phyloP scores from a whole-genome alignment of 257 asterid genomes.

The Petrea volubilis region DNA sequence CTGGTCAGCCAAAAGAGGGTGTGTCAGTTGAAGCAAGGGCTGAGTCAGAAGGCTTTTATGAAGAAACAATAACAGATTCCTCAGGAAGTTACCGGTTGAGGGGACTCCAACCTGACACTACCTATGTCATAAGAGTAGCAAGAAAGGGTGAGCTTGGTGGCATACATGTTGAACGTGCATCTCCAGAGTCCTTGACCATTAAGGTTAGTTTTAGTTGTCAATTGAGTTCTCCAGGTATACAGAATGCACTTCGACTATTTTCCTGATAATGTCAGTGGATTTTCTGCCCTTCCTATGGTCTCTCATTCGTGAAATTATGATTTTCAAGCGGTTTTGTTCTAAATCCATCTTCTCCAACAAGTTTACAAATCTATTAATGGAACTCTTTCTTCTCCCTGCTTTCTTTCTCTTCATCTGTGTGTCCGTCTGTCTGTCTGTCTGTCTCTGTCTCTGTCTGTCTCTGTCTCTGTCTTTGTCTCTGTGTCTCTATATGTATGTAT shows the following conservation, averaged over 20 bases:
- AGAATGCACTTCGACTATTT: background rate
- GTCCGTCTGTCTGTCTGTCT: too few relatives aligned
- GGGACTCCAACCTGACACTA: slow-evolving; percentile 85
- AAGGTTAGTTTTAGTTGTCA: slow-evolving; percentile 53
- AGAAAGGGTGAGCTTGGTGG: slow-evolving; percentile 59
- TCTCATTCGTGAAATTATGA: background rate
- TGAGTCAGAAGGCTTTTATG: slow-evolving; percentile 83
- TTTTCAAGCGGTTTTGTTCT: slow-evolving; percentile 17
- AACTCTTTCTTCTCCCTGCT: too few relatives aligned
- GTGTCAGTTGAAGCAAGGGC: slow-evolving; percentile 91
- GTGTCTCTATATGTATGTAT: too few relatives aligned
- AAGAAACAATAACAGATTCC: slow-evolving; percentile 83
- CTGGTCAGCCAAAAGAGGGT: slow-evolving; percentile 93
- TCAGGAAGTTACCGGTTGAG: slow-evolving; percentile 85
- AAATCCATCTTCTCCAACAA: too few relatives aligned
- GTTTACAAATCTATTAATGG: too few relatives aligned
- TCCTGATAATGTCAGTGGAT: background rate
- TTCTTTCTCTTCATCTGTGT: too few relatives aligned
- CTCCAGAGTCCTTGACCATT: slow-evolving; percentile 66
- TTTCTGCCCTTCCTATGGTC: background rate
- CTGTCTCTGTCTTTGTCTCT: too few relatives aligned
- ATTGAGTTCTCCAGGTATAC: slow-evolving; percentile 6
- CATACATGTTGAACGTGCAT: slow-evolving; percentile 73
- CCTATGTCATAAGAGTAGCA: slow-evolving; percentile 70
- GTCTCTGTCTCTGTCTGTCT: too few relatives aligned